Evolutionary conservation across 2,329 filamentous ascomycete species (phyloP), one percentile per base, ranked within the genome.

Genomic region (Tetracladium maxilliforme): DNA sequence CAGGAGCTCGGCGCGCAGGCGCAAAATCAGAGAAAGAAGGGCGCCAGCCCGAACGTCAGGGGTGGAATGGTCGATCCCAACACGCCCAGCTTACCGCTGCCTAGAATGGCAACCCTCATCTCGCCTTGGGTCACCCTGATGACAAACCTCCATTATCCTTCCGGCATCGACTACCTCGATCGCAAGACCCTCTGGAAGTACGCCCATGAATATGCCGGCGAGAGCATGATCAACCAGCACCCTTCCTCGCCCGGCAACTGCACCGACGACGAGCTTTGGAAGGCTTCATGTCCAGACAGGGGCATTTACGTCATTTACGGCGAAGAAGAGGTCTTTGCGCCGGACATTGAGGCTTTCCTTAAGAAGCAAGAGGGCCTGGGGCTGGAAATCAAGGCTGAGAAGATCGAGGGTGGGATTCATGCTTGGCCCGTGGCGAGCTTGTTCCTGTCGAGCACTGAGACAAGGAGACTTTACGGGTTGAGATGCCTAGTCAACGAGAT

Each of bases 121-220:
- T 86, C 78, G 7, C 82, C 82, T 0, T 92, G 83, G 83, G 61
- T 74, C 9, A 77, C 73, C 2, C 64, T 92, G 20, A 58, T 81
- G 19, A 82, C 77, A 1, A 50, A 56, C 6, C 62, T 67, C 26
- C 75, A 86, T 39, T 58, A 58, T 26, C 70, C 78, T 35, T 87
- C 78, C 1, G 44, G 54, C 4, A 80, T 75, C 35, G 83, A 92
- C 46, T 92, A 79, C 41, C 62, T 92, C 18, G 70, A 83, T 38
- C 59, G 62, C 11, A 49, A 62, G 10, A 72, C 61, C 26, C 56
- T 92, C 15, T 69, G 75, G 45, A 55, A 58, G 7, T 90, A 86
- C 41, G 82, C 75, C 1, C 54, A 59, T 9, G 68, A 78, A 39
- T 90, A 87, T 41, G 60, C 67, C 8, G 70, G 70, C 4, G 44